phyloP scores from a whole-genome alignment of 371 early-diverging fungal species.

The Saksenaea oblongispora region DNA sequence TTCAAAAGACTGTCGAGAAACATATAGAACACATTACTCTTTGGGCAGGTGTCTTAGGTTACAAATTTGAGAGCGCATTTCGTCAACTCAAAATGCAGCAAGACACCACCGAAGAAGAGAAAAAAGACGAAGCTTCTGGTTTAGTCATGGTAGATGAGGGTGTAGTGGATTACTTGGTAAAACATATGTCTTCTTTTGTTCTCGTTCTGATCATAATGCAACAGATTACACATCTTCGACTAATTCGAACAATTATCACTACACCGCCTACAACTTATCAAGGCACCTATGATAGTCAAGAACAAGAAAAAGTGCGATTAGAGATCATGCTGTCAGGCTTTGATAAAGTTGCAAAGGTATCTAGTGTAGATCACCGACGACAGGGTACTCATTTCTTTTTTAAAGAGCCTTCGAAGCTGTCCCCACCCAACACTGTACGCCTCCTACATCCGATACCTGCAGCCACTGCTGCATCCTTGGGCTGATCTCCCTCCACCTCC shows the following conservation, averaged over 20 bases:
- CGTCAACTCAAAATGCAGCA: conserved; percentile 34
- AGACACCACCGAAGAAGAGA: not conserved
- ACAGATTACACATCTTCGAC: conserved; percentile 46
- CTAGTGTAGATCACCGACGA: conserved; percentile 3
- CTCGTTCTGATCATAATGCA: not conserved
- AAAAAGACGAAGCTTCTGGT: conserved; percentile 15
- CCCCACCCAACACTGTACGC: conserved; percentile 64
- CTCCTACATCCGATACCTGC: conserved; percentile 42
- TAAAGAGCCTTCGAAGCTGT: conserved; percentile 48
- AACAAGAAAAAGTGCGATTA: conserved; percentile 48
- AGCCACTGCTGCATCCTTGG: conserved; percentile 44
- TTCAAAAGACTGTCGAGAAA: conserved; percentile 43
- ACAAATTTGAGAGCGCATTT: conserved; percentile 51
- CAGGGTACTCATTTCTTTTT: conserved; percentile 16
- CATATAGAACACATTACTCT: conserved; percentile 55
- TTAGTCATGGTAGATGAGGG: conserved; percentile 57
- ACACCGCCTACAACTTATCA: conserved; percentile 43
- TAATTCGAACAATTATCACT: conserved; percentile 46
- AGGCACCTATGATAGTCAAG: conserved; percentile 36
- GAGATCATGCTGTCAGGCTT: conserved; percentile 56
- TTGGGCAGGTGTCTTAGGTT: conserved; percentile 42
- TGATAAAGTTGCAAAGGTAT: conserved; percentile 49
- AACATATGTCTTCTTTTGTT: not conserved
- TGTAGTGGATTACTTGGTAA: conserved; percentile 52
- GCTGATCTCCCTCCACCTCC: conserved; percentile 26